phyloP scores from a whole-genome alignment of 176 grass and related monocot genomes.

The Puccinellia tenuiflora region DNA sequence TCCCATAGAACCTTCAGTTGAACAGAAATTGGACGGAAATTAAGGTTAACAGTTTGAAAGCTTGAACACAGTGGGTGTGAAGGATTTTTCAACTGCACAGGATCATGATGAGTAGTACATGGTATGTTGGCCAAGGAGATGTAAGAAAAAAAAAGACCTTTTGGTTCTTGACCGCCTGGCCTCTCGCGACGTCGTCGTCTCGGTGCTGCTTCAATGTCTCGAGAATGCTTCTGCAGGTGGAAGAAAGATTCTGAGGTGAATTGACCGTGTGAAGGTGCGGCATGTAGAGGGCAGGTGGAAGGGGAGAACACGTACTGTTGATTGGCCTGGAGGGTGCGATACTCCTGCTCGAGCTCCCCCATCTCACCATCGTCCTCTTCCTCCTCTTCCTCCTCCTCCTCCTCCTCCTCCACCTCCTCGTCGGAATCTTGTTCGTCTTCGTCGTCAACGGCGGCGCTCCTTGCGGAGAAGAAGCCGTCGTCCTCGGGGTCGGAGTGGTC shows the following conservation, averaged over 20 bases:
- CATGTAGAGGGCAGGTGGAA: neutral
- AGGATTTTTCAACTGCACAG: too few relatives aligned
- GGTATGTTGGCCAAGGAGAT: neutral
- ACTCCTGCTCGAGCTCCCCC: slow-evolving; percentile 18
- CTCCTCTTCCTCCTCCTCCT: neutral
- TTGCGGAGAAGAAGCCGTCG: neutral
- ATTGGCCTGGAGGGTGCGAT: slow-evolving; percentile 8
- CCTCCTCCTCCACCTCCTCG: neutral
- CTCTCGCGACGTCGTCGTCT: neutral
- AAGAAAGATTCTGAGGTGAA: neutral
- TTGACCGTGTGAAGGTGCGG: neutral
- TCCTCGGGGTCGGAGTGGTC: neutral
- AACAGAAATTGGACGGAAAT: neutral
- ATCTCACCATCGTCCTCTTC: neutral
- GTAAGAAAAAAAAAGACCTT: neutral
- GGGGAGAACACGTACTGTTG: neutral
- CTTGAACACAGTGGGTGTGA: neutral
- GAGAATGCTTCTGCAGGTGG: slow-evolving; percentile 1
- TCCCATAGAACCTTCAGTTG: slow-evolving; percentile 68
- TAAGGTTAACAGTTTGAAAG: neutral
- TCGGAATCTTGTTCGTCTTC: neutral
- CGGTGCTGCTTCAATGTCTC: slow-evolving; percentile 13
- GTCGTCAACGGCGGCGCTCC: neutral
- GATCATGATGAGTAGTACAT: neutral
- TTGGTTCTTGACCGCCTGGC: slow-evolving; percentile 19